Conservation (phyloP, 2,329 filamentous ascomycete species). For the Pestalotiopsis fici region DNA sequence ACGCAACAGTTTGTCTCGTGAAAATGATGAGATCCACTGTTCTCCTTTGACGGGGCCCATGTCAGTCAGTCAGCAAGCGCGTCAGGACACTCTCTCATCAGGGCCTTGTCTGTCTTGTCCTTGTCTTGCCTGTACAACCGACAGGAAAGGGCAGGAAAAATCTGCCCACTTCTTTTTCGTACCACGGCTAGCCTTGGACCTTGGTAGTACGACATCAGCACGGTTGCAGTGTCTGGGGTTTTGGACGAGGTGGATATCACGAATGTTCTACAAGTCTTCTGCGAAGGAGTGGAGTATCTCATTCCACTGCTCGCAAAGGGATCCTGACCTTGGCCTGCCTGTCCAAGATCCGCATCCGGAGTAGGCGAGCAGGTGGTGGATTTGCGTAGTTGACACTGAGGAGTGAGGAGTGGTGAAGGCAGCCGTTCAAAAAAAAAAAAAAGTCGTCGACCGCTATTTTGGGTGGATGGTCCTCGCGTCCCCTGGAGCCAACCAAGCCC, state of each 20-base stretch:
- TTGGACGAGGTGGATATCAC: conserved; percentile 7
- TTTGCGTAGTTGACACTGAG: not conserved
- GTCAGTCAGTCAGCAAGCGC: not conserved
- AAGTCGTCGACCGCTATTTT: conserved; percentile 6
- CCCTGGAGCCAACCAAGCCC: not conserved
- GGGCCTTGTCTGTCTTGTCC: not conserved
- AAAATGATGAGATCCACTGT: conserved; percentile 9
- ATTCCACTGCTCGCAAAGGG: conserved; percentile 1
- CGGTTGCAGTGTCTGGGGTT: not conserved
- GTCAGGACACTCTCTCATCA: not conserved
- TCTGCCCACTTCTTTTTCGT: not conserved
- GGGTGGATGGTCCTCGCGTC: not conserved
- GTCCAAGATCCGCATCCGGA: not conserved
- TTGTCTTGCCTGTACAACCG: not conserved
- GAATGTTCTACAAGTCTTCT: conserved; percentile 13
- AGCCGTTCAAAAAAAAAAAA: not conserved
- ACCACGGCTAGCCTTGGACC: not conserved
- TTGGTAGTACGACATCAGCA: not conserved
- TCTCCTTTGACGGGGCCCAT: conserved; percentile 7
- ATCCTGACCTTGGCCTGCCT: conserved; percentile 4
- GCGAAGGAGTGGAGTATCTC: conserved; percentile 10
- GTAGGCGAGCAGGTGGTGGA: not conserved
- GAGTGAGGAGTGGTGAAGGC: not conserved
- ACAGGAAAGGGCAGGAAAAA: not conserved
- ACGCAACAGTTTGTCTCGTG: conserved; percentile 7